Base-by-base conservation (phyloP, 805 yeast species). In the Zygosaccharomyces gambellarensis region DNA sequence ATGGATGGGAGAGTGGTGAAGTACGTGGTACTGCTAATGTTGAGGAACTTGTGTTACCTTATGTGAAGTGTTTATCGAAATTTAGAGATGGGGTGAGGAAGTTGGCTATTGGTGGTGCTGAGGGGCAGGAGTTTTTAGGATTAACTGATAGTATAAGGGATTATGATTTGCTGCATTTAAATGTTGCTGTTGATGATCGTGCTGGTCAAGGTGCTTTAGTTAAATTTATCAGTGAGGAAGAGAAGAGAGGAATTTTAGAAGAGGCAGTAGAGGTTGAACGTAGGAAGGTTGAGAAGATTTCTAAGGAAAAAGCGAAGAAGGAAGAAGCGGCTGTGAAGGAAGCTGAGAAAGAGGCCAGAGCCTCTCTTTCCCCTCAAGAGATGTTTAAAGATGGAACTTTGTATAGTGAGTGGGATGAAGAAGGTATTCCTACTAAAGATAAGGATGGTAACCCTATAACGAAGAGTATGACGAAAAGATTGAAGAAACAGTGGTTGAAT, bases 101-200 rank as follows among this genome's bases (percentile, higher is more conserved):
- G 17, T 67, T 81, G 54, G 95, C 97, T 3, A 89, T 89, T 54
- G 71, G 79, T 44, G 74, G 73, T 43, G 81, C 79, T 9, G 71
- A 70, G 19, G 75, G 75, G 47, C 58, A 70, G 5, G 78, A 74
- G 14, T 76, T 89, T 49, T 73, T 94, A 42, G 70, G 73, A n/a
- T 80, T 87, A 4, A 78, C 90, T 50, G 99, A 94, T 67, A 67
- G 72, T 5, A 67, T 94, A 21, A 80, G 99, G 60, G 81, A 84
- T 57, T 69, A 77, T 14, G 94, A 85, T 34, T 71, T 94, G 57
- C 71, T 89, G 51, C 76, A 80, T 23, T 71, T 90, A 53, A 94
- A 95, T 27, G 85, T 94, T 38, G 81, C 95, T 1, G 73, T 94
- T 48, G 98, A 92, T 65, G 99, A 94, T 69, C 81, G 97, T 61